Base-by-base conservation (phyloP, 768 basidiomycete genomes). In the Hericium rajendrae region DNA sequence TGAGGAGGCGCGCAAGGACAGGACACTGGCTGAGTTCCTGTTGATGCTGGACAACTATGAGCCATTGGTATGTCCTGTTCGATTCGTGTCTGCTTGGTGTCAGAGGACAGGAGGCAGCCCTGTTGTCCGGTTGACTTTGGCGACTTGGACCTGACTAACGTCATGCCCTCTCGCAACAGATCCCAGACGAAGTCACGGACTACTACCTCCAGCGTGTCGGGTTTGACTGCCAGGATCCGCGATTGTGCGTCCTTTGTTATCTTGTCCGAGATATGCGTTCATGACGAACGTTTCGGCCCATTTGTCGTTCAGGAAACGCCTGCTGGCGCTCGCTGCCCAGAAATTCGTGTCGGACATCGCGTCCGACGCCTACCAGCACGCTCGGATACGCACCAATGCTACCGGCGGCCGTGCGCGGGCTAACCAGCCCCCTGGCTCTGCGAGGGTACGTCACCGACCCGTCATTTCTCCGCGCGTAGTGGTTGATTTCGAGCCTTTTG, bases 311-410 rank as follows among this genome's bases (percentile, higher is more conserved):
- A 97, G 94, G 57, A 97, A 97, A 74, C 89, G 95, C 2, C 81
- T 99, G 16, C 77, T 99, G 24, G 94, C 95, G 0, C 79, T 98
- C 12, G 94, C 97, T 2, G 93, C 97, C 0, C 97, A 99, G 68
- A 97, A 98, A 67, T 98, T 99, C 68, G 86, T 98, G 48, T 91
- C 94, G 6, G 95, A 98, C 67, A 94, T 99, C 56, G 89, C 95
- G 2, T 83, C 90, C 2, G 97, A 99, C 69, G 94, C 97, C 10
- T 98, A 91, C 72, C 94, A 97, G 67, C 95, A 97, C 71, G 97
- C 97, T 8, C 89, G 95, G 32, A 91, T 98, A 65, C 84, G 97
- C 39, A 91, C 91, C 1, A 95, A 91, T 59, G 92, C 91, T 38
- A 68, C 85, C 5, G 82, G 86, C 28, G 87, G 90, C 39, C 79